These are phyloP conservation scores for Cavenderia fasciculata DNA, from an alignment of 78 protist species.

Conservation along the genomic window DNA sequence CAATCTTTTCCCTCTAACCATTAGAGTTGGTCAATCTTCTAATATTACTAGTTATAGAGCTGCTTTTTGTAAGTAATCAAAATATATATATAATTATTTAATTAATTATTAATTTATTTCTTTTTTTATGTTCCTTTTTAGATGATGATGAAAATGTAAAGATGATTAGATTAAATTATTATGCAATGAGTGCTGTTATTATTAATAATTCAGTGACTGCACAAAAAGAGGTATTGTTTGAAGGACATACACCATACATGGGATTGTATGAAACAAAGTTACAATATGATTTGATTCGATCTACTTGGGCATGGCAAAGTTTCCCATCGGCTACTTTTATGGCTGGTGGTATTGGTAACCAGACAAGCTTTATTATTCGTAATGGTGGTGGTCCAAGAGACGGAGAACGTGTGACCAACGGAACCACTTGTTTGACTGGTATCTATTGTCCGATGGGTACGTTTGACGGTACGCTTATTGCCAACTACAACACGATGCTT, in stretches of 20 bases:
- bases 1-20: background rate
- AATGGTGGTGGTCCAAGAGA: slow-evolving; percentile 5
- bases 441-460: background rate
- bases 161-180: background rate
- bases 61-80: background rate
- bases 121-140: background rate
- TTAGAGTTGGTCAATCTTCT: background rate
- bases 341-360: background rate
- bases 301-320: too few species aligned
- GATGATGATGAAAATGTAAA: slow-evolving; percentile 4
- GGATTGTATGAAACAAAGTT: background rate
- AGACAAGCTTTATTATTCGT: background rate
- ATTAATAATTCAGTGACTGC: background rate
- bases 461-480: background rate
- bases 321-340: too few species aligned
- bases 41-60: background rate
- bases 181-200: background rate
- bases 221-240: background rate
- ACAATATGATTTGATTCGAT: background rate
- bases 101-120: background rate
- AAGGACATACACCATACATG: background rate
- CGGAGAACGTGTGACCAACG: background rate
- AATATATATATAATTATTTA: background rate
- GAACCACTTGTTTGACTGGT: background rate
- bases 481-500: background rate